A percentile compares a stretch with the other conserved stretches of the same genome.
Conservation (phyloP, 805 yeast genomes). For the Ogataea methanolica region DNA sequence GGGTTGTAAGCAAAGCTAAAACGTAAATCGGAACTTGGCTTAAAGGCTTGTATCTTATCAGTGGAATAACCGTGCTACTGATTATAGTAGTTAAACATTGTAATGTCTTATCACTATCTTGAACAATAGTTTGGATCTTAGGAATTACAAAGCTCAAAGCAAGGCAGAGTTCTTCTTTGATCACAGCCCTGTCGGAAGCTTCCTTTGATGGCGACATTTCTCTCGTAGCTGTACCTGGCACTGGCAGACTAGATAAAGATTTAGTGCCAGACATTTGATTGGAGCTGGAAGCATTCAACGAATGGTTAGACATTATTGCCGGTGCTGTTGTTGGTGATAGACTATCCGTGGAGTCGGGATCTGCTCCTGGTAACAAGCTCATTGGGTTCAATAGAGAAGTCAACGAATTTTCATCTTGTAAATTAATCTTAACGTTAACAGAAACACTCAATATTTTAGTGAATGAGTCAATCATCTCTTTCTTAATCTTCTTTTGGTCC, state of each 20-base stretch:
- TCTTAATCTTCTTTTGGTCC: slow-evolving; percentile 52
- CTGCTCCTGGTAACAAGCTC: slow-evolving; percentile 18
- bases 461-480: slow-evolving; percentile 39
- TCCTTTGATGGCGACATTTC: slow-evolving; percentile 12
- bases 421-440: slow-evolving; percentile 17
- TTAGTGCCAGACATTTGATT: neutral
- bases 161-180: slow-evolving; percentile 41
- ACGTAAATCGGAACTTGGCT: slow-evolving; percentile 36
- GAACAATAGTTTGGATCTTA: slow-evolving; percentile 36
- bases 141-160: slow-evolving; percentile 38
- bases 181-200: slow-evolving; percentile 15
- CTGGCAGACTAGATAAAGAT: neutral
- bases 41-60: slow-evolving; percentile 40
- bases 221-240: slow-evolving; percentile 1
- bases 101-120: slow-evolving; percentile 59
- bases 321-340: neutral
- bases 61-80: slow-evolving; percentile 49
- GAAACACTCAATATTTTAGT: slow-evolving; percentile 21
- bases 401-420: slow-evolving; percentile 15
- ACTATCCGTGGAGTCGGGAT: slow-evolving; percentile 6
- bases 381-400: slow-evolving; percentile 19
- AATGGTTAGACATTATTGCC: neutral
- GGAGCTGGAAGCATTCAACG: neutral
- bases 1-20: slow-evolving; percentile 38
- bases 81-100: slow-evolving; percentile 48